A percentile compares a stretch with the other conserved stretches of the same genome.
Conservation (phyloP, 805 yeast genomes). For the Lachancea sp. region DNA sequence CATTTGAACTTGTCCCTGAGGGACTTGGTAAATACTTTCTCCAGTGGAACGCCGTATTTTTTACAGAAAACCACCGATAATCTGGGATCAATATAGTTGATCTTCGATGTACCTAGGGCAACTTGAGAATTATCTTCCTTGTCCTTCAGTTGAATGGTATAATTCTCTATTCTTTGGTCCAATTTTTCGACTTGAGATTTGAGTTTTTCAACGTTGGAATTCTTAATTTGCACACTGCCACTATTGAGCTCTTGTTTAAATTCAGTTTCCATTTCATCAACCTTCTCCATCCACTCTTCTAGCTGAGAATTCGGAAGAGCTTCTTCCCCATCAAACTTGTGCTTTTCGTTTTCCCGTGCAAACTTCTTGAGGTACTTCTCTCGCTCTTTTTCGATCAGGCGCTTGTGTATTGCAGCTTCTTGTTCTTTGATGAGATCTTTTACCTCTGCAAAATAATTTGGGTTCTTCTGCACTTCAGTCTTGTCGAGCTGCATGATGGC, state of each 20-base stretch:
- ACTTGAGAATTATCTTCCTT: conserved; percentile 93
- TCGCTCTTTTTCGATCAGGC: conserved; percentile 56
- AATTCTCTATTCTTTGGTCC: conserved; percentile 63
- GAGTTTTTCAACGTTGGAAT: conserved; percentile 61
- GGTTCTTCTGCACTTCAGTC: conserved; percentile 41
- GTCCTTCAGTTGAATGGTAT: conserved; percentile 73
- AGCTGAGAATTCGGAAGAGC: conserved; percentile 49
- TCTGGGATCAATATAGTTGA: conserved; percentile 93
- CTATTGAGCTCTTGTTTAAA: conserved; percentile 53
- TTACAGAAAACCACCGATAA: conserved; percentile 84
- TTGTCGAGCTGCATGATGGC: conserved; percentile 65
- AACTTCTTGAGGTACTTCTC: conserved; percentile 62
- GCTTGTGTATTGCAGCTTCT: conserved; percentile 49
- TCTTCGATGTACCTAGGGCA: conserved; percentile 86
- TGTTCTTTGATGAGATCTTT: conserved; percentile 63
- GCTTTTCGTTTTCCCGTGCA: conserved; percentile 70
- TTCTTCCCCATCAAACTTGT: conserved; percentile 49
- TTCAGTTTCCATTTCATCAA: conserved; percentile 44
- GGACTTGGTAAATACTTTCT: conserved; percentile 85
- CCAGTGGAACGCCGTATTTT: conserved; percentile 82
- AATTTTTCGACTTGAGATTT: conserved; percentile 63
- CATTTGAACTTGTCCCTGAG: conserved; percentile 87
- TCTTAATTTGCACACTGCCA: conserved; percentile 52
- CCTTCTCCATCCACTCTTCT: conserved; percentile 50
- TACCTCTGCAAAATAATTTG: conserved; percentile 59